Conservation (phyloP, 73 alveolate genomes). For the Urostyla sp. region DNA sequence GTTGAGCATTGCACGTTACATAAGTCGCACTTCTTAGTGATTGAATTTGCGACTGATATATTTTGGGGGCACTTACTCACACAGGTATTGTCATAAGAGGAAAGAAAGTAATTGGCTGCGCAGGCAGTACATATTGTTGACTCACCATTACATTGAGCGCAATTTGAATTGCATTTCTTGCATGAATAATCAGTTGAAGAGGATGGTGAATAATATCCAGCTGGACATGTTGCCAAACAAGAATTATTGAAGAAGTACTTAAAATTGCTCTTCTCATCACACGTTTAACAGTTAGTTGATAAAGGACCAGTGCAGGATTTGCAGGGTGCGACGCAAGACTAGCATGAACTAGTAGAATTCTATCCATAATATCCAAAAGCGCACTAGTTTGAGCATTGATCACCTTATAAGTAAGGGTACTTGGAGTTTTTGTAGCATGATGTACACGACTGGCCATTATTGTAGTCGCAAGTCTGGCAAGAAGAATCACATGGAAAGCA, state of each 20-base stretch:
- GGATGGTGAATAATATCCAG: constrained; percentile 3
- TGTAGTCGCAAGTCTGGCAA: constrained; percentile 54
- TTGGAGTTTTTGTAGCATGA: constrained; percentile 29
- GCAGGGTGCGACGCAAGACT: constrained; percentile 48
- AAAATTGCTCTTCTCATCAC: not conserved
- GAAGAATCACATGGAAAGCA: constrained; percentile 55
- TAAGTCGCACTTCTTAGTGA: constrained; percentile 13
- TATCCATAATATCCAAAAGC: constrained; percentile 51
- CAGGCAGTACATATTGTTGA: constrained; percentile 19
- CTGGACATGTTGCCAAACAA: constrained; percentile 18
- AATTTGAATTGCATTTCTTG: constrained; percentile 16
- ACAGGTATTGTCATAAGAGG: constrained; percentile 28
- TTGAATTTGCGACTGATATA: constrained; percentile 15
- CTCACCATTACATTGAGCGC: constrained; percentile 5
- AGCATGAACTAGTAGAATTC: constrained; percentile 23
- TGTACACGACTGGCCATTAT: constrained; percentile 41
- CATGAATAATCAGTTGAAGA: constrained; percentile 12
- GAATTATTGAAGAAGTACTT: not conserved
- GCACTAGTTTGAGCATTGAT: constrained; percentile 47
- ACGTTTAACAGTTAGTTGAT: constrained; percentile 40
- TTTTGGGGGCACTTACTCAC: constrained; percentile 38
- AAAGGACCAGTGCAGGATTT: constrained; percentile 44
- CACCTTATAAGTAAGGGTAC: constrained; percentile 43
- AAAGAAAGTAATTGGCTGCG: not conserved
- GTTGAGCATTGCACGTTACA: constrained; percentile 52